Base-by-base conservation (phyloP, 2,329 filamentous ascomycete genomes). In the Aspergillus carbonarius region DNA sequence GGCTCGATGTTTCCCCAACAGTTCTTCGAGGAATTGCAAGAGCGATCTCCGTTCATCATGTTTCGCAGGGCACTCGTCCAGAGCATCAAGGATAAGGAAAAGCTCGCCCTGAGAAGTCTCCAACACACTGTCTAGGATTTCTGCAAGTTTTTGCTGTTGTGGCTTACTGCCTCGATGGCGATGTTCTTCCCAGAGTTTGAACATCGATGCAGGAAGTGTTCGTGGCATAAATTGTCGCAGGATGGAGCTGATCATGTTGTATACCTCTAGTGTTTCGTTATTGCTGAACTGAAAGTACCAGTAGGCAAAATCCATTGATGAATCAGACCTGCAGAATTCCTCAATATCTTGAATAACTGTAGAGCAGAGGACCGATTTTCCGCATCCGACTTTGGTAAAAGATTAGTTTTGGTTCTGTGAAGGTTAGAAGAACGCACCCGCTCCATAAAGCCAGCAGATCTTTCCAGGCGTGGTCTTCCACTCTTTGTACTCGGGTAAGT, bases 251-350 rank as follows among this genome's bases (percentile, higher is more conserved):
- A 25, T 44, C 54, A 57, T 51, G 37, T 44, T 50, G 20, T 51
- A 18, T 23, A 57, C 32, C 5, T 35, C 32, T 27, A 34, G 27
- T 46, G 54, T 57, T 30, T 44, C n/a, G 15, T 42, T 23, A 42
- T 50, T 30, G n/a, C 35, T 51, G 37, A 57, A 57, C 9, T 51
- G 54, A 25, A 57, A 57, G 15, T 57, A 57, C 54, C 54, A 57
- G 54, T 57, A 57, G 32, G 42, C 42, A 49, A 40, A 48, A 0
- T n/a, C 12, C 9, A n/a, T 30, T 3, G 54, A 39, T 3, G 8
- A 8, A 30, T 20, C 44, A 25, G 7, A 9, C 18, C 1, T 2
- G 17, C 42, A 55, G 15, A 27, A 17, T 5, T 49, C 20, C 18
- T 40, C 20, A 17, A 55, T 55, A 10, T 55, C 42, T 30, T 49